Conservation (phyloP, 352 stramenopile species). For the Globisporangium uncinulatum region DNA sequence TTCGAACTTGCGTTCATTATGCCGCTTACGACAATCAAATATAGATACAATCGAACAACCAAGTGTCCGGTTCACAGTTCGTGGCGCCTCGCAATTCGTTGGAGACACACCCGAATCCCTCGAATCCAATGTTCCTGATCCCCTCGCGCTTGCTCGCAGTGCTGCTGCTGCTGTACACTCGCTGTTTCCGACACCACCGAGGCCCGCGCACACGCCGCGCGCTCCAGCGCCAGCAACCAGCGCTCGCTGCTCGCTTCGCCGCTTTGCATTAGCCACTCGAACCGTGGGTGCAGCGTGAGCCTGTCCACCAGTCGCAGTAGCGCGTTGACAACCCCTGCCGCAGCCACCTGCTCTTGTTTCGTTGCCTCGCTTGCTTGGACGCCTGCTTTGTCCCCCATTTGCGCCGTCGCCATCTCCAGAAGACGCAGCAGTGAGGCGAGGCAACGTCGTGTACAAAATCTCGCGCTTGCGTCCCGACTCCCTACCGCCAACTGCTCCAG, state of each 20-base stretch:
- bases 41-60: background rate
- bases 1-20: background rate
- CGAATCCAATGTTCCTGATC: too few relatives aligned
- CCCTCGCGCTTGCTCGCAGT: too few relatives aligned
- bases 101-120: too few relatives aligned
- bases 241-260: background rate
- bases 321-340: background rate
- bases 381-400: background rate
- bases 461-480: background rate
- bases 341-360: conserved; percentile 2
- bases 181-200: too few relatives aligned
- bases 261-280: background rate
- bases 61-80: background rate
- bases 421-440: conserved; percentile 6
- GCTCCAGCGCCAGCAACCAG: background rate
- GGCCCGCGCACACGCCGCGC: background rate
- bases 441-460: conserved; percentile 4
- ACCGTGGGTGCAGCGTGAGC: conserved; percentile 3
- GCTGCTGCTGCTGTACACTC: too few relatives aligned
- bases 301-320: conserved; percentile 11
- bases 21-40: background rate
- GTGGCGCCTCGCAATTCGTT: background rate
- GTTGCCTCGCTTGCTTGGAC: background rate
- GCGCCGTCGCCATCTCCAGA: background rate
- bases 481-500: conserved; percentile 10